phyloP scores from a whole-genome alignment of 306 rosid genomes.

The Rosa multiflora region DNA sequence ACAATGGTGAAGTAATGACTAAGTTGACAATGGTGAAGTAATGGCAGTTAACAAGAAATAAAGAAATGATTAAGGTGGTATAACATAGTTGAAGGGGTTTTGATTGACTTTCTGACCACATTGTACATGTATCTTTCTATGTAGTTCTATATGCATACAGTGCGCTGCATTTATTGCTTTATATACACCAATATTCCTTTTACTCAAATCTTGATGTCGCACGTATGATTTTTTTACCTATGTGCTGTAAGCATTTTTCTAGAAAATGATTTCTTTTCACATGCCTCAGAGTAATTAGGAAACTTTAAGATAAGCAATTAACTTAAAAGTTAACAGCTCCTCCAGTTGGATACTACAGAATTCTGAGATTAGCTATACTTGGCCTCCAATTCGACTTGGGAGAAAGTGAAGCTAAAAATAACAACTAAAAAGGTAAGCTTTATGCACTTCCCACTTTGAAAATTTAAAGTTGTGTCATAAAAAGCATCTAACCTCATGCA shows the following conservation, averaged over 20 bases:
- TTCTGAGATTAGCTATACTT: not conserved
- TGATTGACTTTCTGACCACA: not conserved
- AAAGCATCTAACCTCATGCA: slow-evolving; percentile 57
- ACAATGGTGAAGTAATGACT: not conserved
- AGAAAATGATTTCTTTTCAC: not conserved
- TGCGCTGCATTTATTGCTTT: not conserved
- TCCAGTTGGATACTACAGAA: not conserved
- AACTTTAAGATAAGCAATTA: not conserved
- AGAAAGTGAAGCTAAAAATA: not conserved
- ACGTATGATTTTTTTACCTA: not conserved
- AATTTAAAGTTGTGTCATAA: not conserved
- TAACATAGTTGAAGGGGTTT: no score
- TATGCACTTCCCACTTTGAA: not conserved
- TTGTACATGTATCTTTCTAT: not conserved
- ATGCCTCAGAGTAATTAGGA: slow-evolving; percentile 1
- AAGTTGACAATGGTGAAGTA: not conserved
- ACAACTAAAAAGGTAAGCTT: not conserved
- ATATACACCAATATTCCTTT: not conserved
- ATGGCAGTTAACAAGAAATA: not conserved
- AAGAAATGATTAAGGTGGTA: not conserved
- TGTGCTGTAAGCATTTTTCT: not conserved
- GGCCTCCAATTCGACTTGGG: not conserved
- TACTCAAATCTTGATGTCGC: not conserved
- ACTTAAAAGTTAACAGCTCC: not conserved
- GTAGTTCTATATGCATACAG: not conserved